Evolutionary conservation across 352 stramenopile species (phyloP).

Genomic region (Phytophthora cactorum): DNA sequence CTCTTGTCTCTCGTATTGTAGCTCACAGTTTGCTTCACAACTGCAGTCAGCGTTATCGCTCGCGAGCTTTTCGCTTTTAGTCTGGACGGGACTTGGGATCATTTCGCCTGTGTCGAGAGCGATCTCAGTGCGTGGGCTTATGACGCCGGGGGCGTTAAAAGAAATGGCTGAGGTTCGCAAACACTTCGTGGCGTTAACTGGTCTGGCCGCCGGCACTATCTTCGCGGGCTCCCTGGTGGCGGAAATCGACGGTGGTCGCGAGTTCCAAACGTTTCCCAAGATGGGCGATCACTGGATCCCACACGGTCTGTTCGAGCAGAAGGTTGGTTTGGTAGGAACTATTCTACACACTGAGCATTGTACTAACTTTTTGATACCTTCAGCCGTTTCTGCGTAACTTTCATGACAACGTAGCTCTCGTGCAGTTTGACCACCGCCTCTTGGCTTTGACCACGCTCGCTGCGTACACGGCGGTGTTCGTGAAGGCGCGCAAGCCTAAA

Average conservation of each 20-base stretch:
- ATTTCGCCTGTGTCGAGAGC: constrained; percentile 58
- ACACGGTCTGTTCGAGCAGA: constrained; percentile 61
- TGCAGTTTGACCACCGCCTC: constrained; percentile 97
- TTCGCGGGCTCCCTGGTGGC: constrained; percentile 80
- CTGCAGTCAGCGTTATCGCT: constrained; percentile 61
- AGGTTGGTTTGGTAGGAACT: constrained; percentile 29
- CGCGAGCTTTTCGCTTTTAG: constrained; percentile 62
- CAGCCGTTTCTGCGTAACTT: constrained; percentile 86
- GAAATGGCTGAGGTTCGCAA: constrained; percentile 63
- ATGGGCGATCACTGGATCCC: constrained; percentile 94
- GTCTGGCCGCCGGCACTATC: constrained; percentile 44
- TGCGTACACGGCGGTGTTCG: constrained; percentile 55
- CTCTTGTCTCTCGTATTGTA: neutral
- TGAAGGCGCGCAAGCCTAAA: constrained; percentile 61
- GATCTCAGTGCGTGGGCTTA: constrained; percentile 60
- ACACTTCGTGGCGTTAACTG: constrained; percentile 53
- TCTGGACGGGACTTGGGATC: constrained; percentile 71
- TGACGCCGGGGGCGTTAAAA: constrained; percentile 46
- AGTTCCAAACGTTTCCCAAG: constrained; percentile 97
- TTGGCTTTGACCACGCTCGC: constrained; percentile 89
- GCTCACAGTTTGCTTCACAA: neutral
- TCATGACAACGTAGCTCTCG: constrained; percentile 96
- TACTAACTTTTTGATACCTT: neutral
- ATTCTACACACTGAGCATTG: neutral
- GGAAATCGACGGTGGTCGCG: constrained; percentile 95